Percentiles rank a stretch among this genome's conserved stretches.
Evolutionary conservation across 305 asterid species (phyloP).

Genomic region (Solanum hybrid): DNA sequence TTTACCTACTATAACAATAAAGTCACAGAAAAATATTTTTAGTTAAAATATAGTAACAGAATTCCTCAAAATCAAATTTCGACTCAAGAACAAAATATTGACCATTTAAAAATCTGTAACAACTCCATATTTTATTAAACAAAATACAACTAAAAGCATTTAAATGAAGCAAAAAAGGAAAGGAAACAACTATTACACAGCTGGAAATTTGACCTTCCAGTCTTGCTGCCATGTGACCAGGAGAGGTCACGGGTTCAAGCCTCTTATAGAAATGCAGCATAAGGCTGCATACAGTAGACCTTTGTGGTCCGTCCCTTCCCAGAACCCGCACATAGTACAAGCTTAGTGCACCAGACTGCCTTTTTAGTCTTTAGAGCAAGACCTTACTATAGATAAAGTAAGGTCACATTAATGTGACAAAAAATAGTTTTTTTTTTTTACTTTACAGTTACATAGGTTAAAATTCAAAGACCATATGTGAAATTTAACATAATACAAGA

Average conservation of each 20-base stretch:
- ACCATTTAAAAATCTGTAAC: neutral
- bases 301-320: neutral
- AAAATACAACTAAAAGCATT: neutral
- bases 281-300: neutral
- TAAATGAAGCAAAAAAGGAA: neutral
- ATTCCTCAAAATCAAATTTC: neutral
- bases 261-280: neutral
- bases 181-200: neutral
- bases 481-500: neutral
- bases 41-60: neutral
- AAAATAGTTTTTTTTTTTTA: neutral
- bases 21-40: neutral
- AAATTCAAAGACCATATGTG: neutral
- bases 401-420: neutral
- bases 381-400: no score
- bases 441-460: neutral
- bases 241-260: neutral
- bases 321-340: neutral
- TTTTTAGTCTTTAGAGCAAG: neutral
- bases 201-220: neutral
- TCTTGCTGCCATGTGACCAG: neutral
- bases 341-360: neutral
- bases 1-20: neutral
- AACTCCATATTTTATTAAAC: neutral
- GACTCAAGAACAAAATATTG: neutral